A percentile compares a stretch with the other conserved stretches of the same genome.
phyloP scores from a whole-genome alignment of 495 filamentous ascomycete species.

The Talaromyces borbonicus region DNA sequence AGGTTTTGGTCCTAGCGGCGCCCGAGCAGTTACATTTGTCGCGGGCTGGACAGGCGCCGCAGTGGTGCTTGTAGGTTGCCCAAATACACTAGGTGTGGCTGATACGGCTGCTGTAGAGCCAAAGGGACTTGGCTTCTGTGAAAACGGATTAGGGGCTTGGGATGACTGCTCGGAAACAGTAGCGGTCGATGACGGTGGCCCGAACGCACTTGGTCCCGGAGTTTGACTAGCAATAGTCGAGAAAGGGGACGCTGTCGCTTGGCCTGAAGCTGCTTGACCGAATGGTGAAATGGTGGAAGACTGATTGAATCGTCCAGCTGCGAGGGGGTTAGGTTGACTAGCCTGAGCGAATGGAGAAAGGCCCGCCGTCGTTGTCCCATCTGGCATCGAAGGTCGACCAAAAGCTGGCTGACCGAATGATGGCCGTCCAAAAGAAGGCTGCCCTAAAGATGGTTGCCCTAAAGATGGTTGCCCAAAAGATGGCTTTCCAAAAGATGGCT shows the following conservation, averaged over 20 bases:
- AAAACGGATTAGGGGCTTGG: conserved; percentile 18
- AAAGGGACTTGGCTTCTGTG: conserved; percentile 16
- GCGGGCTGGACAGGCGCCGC: conserved; percentile 11
- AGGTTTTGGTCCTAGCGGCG: conserved; percentile 21
- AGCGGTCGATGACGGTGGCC: conserved; percentile 21
- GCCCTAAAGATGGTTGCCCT: conserved; percentile 18
- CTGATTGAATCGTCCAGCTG: conserved; percentile 18
- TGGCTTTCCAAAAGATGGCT: conserved; percentile 27
- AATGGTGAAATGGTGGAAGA: conserved; percentile 18
- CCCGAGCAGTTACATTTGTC: neutral
- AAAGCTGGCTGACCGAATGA: conserved; percentile 22
- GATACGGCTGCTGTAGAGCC: conserved; percentile 17
- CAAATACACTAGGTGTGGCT: conserved; percentile 11
- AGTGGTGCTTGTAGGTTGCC: conserved; percentile 8
- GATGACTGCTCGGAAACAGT: conserved; percentile 28
- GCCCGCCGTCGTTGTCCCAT: conserved; percentile 15
- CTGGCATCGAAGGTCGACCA: conserved; percentile 21
- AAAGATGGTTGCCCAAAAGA: conserved; percentile 18
- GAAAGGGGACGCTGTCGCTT: conserved; percentile 23
- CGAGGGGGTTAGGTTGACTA: conserved; percentile 17
- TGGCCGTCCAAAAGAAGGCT: conserved; percentile 22
- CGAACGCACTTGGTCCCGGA: conserved; percentile 10
- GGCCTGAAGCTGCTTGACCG: conserved; percentile 11
- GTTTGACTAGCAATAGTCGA: conserved; percentile 18
- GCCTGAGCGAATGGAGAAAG: conserved; percentile 25